Percentiles rank a stretch among this genome's conserved stretches.
phyloP scores from a whole-genome alignment of 164 flowering plant genomes.

The Liquidambar formosana region DNA sequence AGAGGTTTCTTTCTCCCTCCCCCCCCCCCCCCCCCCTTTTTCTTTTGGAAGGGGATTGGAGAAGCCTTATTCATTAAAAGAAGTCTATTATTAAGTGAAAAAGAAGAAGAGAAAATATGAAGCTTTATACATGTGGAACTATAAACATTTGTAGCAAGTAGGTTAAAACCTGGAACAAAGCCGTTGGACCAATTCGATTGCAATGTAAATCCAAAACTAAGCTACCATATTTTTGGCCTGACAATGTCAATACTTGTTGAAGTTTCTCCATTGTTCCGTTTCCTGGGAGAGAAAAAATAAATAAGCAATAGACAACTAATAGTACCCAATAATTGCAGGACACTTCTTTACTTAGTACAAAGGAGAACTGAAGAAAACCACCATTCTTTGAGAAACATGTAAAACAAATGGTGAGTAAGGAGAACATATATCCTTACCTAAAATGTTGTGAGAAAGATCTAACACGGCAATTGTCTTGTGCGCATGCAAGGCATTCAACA shows the following conservation, averaged over 20 bases:
- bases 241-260: conserved; percentile 57
- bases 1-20: too few species aligned
- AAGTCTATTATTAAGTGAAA: not conserved
- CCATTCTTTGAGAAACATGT: not conserved
- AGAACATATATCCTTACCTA: conserved; percentile 52
- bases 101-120: not conserved
- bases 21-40: too few species aligned
- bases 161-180: conserved; percentile 76
- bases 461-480: conserved; percentile 67
- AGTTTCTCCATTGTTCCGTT: conserved; percentile 87
- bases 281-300: conserved; percentile 43
- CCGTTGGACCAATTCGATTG: conserved; percentile 89
- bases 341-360: not conserved
- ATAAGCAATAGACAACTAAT: not conserved
- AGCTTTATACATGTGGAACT: not conserved
- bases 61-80: not conserved
- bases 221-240: conserved; percentile 76
- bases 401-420: not conserved
- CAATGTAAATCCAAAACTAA: conserved; percentile 85
- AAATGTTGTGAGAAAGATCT: conserved; percentile 83
- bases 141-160: not conserved
- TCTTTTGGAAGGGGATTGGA: too few species aligned
- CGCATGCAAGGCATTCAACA: conserved; percentile 63
- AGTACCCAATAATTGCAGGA: conserved; percentile 1
- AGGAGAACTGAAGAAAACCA: not conserved